Evolutionary conservation across 768 basidiomycete species (phyloP).

Genomic region (Psilocybe azurescens): DNA sequence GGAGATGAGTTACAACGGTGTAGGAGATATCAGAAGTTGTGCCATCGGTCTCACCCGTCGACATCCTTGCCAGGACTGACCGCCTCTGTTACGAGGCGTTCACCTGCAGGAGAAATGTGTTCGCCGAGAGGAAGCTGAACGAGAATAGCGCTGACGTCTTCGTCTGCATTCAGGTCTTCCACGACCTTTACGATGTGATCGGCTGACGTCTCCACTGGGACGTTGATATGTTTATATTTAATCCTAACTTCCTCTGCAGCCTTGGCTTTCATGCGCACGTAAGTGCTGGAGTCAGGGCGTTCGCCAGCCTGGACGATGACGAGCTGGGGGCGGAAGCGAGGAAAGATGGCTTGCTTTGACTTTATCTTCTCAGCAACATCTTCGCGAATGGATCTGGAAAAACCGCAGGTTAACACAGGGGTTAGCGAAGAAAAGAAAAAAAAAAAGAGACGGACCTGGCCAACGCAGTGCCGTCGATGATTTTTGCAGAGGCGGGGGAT

Average conservation of each 20-base stretch:
- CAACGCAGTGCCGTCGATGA: constrained; percentile 85
- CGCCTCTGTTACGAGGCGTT: constrained; percentile 92
- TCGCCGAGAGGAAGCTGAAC: constrained; percentile 94
- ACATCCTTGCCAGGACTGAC: constrained; percentile 95
- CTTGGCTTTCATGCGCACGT: constrained; percentile 98
- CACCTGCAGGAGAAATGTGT: constrained; percentile 81
- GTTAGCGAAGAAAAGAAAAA: constrained; percentile 12
- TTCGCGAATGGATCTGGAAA: constrained; percentile 76
- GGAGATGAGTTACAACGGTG: not conserved
- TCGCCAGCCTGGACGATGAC: constrained; percentile 95
- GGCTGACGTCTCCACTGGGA: constrained; percentile 72
- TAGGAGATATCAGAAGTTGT: not conserved
- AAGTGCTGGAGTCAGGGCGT: constrained; percentile 87
- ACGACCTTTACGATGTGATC: constrained; percentile 81
- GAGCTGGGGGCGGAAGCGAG: constrained; percentile 91
- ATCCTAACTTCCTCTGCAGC: constrained; percentile 96
- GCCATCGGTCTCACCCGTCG: constrained; percentile 75
- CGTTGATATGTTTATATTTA: constrained; percentile 77
- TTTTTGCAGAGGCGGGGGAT: constrained; percentile 35
- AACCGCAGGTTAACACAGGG: constrained; percentile 8
- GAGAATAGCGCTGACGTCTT: constrained; percentile 83
- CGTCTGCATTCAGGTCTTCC: constrained; percentile 82
- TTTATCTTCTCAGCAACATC: constrained; percentile 75
- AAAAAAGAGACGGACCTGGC: constrained; percentile 67
- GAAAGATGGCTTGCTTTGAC: constrained; percentile 64